Evolutionary conservation across 2,329 filamentous ascomycete species (phyloP).

Genomic region (Ophiostoma sp.): DNA sequence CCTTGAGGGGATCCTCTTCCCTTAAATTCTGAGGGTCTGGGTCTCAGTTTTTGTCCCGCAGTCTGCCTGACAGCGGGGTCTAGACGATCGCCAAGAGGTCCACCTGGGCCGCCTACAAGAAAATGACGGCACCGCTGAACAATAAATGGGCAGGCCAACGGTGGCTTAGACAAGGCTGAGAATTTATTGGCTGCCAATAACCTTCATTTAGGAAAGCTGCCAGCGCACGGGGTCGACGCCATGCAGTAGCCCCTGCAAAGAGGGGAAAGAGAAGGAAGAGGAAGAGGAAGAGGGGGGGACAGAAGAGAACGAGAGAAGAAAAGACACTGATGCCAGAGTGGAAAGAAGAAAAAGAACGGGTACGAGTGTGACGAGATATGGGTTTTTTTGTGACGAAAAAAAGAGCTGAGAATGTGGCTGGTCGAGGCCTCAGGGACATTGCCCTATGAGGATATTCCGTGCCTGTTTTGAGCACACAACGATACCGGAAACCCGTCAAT

Average conservation of each 20-base stretch:
- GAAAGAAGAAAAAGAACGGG: neutral
- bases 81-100: neutral
- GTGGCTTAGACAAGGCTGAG: slow-evolving; percentile 27
- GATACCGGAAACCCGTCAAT: neutral
- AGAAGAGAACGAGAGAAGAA: neutral
- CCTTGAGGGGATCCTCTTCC: neutral
- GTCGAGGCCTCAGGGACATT: neutral
- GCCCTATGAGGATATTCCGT: neutral
- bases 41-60: neutral
- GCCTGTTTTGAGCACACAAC: neutral
- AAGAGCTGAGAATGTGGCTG: neutral
- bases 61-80: slow-evolving; percentile 8
- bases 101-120: neutral
- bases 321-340: no score
- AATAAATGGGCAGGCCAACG: neutral
- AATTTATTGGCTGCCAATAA: slow-evolving; percentile 23
- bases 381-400: neutral
- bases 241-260: slow-evolving; percentile 8
- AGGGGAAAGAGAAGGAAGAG: neutral
- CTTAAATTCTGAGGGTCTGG: neutral
- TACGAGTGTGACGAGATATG: neutral
- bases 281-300: neutral
- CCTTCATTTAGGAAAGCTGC: neutral
- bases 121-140: neutral
- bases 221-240: slow-evolving; percentile 1